phyloP scores from a whole-genome alignment of 1,284 basidiomycete genomes.

The Malassezia obtusa region DNA sequence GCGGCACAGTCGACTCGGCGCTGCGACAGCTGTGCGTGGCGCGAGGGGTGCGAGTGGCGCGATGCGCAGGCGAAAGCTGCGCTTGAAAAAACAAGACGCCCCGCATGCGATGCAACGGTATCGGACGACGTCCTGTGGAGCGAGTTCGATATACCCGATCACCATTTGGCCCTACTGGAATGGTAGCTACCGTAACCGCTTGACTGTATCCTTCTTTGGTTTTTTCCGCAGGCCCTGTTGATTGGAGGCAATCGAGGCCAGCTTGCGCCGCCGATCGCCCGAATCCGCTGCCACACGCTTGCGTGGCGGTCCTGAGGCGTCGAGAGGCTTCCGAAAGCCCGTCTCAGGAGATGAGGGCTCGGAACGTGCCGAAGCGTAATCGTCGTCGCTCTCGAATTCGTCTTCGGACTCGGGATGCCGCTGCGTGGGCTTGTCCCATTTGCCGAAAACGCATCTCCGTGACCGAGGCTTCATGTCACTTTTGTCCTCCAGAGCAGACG shows the following conservation, averaged over 20 bases:
- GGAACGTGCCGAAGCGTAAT: not conserved
- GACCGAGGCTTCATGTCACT: not conserved
- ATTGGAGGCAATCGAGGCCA: not conserved
- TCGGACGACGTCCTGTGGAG: not conserved
- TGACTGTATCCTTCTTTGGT: not conserved
- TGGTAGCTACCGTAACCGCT: slow-evolving; percentile 7
- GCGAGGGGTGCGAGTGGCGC: slow-evolving; percentile 40
- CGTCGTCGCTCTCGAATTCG: not conserved
- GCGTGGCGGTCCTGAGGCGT: not conserved
- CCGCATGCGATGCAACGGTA: not conserved
- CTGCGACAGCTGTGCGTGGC: slow-evolving; percentile 36
- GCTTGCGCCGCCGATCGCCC: not conserved
- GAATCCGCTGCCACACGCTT: not conserved
- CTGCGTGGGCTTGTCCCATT: not conserved
- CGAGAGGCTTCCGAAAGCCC: slow-evolving; percentile 11
- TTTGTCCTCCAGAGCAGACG: not conserved
- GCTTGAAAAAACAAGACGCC: not conserved
- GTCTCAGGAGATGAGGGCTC: not conserved
- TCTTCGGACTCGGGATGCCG: slow-evolving; percentile 1
- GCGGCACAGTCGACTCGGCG: slow-evolving; percentile 18
- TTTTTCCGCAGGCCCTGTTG: slow-evolving; percentile 9
- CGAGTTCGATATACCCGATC: slow-evolving; percentile 15
- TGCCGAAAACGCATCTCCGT: not conserved
- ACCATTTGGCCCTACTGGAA: not conserved
- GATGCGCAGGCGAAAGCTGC: slow-evolving; percentile 12